Percentiles rank a stretch among this genome's conserved stretches.
Conservation (phyloP, 768 basidiomycete species). For the Dentipellis sp. region DNA sequence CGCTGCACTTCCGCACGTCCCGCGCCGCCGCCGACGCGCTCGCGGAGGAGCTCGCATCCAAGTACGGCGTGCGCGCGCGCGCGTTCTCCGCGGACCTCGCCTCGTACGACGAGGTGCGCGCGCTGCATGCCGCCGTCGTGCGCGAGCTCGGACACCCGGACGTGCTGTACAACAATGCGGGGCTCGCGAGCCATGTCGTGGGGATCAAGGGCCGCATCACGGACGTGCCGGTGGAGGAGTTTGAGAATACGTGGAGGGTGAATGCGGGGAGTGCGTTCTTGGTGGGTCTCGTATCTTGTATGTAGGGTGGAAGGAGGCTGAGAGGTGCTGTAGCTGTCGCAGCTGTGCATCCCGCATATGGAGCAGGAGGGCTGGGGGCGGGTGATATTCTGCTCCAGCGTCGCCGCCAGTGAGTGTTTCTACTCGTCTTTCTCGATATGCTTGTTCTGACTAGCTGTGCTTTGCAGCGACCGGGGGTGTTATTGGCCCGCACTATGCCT, state of each 20-base stretch:
- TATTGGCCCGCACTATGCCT: slow-evolving; percentile 48
- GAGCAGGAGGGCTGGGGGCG: slow-evolving; percentile 38
- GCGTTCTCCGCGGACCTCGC: slow-evolving; percentile 42
- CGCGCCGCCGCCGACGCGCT: slow-evolving; percentile 29
- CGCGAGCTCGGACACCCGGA: slow-evolving; percentile 36
- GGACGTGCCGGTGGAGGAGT: slow-evolving; percentile 31
- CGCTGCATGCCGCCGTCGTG: slow-evolving; percentile 34
- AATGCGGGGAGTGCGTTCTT: slow-evolving; percentile 39
- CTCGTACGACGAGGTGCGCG: slow-evolving; percentile 35
- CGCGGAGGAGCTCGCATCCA: slow-evolving; percentile 25
- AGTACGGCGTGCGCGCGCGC: slow-evolving; percentile 26
- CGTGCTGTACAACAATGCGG: slow-evolving; percentile 44
- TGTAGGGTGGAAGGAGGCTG: background rate
- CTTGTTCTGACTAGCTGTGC: background rate
- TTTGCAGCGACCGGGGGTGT: slow-evolving; percentile 37
- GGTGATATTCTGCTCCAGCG: slow-evolving; percentile 43
- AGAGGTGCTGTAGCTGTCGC: slow-evolving; percentile 31
- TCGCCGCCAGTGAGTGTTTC: slow-evolving; percentile 31
- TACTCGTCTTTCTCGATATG: no score
- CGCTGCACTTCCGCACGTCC: slow-evolving; percentile 40
- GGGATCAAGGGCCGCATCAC: slow-evolving; percentile 39
- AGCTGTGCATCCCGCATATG: slow-evolving; percentile 43
- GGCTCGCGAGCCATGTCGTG: slow-evolving; percentile 30
- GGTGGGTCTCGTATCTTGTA: slow-evolving; percentile 20
- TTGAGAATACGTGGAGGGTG: slow-evolving; percentile 36